Evolutionary conservation across 78 protist species (phyloP).

Genomic region (Dictyostelium citrinum): DNA sequence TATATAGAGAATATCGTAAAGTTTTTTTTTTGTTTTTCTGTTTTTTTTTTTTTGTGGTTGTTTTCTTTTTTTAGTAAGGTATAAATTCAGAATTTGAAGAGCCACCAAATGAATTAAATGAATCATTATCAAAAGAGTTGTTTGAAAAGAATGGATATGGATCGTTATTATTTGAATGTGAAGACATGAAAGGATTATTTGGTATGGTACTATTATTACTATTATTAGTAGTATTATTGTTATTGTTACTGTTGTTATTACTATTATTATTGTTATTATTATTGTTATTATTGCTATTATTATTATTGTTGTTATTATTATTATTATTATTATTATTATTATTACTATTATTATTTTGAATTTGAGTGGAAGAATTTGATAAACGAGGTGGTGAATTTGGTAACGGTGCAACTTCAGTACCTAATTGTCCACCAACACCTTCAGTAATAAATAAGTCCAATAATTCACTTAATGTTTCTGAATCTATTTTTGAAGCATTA

Average conservation of each 20-base stretch:
- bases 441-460: slow-evolving; percentile 54
- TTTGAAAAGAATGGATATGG: slow-evolving; percentile 47
- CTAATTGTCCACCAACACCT: slow-evolving; percentile 64
- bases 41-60: background rate
- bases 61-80: slow-evolving; percentile 21
- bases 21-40: background rate
- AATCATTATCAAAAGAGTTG: slow-evolving; percentile 54
- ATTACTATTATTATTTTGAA: background rate
- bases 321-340: background rate
- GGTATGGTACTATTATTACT: background rate
- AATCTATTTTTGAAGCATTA: slow-evolving; percentile 22
- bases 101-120: slow-evolving; percentile 37
- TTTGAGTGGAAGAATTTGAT: background rate
- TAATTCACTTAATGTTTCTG: slow-evolving; percentile 32
- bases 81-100: slow-evolving; percentile 40
- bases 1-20: background rate
- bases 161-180: background rate
- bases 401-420: slow-evolving; percentile 25
- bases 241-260: background rate
- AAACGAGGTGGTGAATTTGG: background rate
- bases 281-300: background rate
- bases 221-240: background rate
- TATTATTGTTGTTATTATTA: background rate
- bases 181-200: slow-evolving; percentile 10
- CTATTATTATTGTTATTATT: background rate